A percentile compares a stretch with the other conserved stretches of the same genome.
These are phyloP conservation scores for Miamiensis avidus DNA, from an alignment of 169 alveolate genomes.

Conservation along the genomic window DNA sequence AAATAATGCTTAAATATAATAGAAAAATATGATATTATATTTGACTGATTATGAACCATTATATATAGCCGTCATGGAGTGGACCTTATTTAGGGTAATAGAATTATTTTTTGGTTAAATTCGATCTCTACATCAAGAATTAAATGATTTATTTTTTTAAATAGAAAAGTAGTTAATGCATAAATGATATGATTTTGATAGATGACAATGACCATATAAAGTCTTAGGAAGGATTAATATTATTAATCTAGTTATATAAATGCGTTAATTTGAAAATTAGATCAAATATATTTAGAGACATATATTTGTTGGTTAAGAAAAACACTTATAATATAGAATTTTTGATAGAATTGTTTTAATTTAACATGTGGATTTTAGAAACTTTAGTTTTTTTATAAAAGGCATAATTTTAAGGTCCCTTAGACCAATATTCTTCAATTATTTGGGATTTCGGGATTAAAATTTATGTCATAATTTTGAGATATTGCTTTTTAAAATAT, in stretches of 20 bases:
- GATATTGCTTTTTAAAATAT: neutral
- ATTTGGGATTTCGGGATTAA: neutral
- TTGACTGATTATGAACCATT: neutral
- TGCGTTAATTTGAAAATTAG: neutral
- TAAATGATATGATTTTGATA: neutral
- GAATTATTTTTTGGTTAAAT: neutral
- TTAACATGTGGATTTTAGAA: constrained; percentile 7
- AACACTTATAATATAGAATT: constrained; percentile 5
- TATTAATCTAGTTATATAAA: neutral
- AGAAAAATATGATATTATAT: neutral
- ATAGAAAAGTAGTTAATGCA: neutral
- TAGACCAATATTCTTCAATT: neutral
- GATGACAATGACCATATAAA: constrained; percentile 7
- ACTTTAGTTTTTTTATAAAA: neutral
- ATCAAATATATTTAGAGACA: constrained; percentile 4
- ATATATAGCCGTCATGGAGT: constrained; percentile 8
- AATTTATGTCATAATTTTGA: neutral
- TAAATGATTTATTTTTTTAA: neutral
- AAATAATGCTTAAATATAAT: neutral
- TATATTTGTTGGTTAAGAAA: constrained; percentile 2
- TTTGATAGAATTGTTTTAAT: neutral
- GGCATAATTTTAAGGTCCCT: neutral
- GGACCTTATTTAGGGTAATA: constrained; percentile 12
- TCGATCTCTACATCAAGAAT: too few species aligned
- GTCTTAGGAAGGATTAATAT: neutral